Evolutionary conservation across 441 rosid genomes (phyloP), one percentile per base, ranked within the genome.

Genomic region (Raphanus hybrid): DNA sequence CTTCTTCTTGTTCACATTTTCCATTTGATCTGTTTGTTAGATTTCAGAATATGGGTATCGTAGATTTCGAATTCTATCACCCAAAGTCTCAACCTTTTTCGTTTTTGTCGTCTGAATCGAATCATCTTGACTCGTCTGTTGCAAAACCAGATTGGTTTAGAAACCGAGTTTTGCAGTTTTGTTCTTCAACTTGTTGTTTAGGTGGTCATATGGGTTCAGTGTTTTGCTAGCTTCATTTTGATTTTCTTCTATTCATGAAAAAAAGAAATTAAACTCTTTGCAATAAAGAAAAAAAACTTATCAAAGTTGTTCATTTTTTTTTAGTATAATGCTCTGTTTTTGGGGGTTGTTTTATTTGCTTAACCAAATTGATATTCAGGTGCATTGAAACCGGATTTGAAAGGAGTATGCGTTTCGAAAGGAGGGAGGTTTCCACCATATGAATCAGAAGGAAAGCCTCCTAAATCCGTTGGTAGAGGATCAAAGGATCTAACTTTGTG

Each of bases 351-450:
- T 23, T 23, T 23, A 0, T 6, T 29, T 45, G 70, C 32, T 43
- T 32, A 23, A 71, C 43, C 18, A 66, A 32, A 11, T 37, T 67
- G 74, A 69, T 72, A 73, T 67, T 66, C 73, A 75, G 78, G 78
- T 59, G 78, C 78, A 67, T 5, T 58, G 52, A 82, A 82, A 61
- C 67, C 84, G 4, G 71, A 65, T 14, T 26, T 35, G 45, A 74
- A 45, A 45, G 90, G 90, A 29, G 82, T 84, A 9, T 93, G 98
- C 71, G 15, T 83, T 41, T 92, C 97, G 23, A 87, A 93, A 85
- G 93, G 98, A 27, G 94, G 94, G 34, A 84, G 86, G 48, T 93
- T 93, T 76, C 88, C 89, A 0, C 87, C 91, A 5, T 93, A 83
- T 63, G 78, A 90, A 16, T 84, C 84, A 6, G 90, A 89, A 80